Evolutionary conservation across 139 green algal species (phyloP).

Genomic region (Coccomyxa sp.): DNA sequence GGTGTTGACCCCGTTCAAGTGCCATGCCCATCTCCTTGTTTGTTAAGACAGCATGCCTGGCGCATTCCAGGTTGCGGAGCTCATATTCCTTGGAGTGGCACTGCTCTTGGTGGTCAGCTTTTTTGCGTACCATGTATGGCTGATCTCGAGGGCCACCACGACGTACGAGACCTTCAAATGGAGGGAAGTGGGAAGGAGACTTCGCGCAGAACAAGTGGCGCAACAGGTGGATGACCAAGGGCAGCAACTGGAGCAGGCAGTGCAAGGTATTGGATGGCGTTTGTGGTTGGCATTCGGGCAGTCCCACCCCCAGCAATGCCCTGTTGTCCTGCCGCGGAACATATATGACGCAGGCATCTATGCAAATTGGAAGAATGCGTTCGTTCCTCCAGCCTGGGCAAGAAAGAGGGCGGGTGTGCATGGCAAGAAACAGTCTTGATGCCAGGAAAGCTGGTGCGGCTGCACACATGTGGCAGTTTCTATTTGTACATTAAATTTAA

Average conservation of each 20-base stretch:
- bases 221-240: not conserved
- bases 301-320: too few relatives aligned
- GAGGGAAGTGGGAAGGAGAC: not conserved
- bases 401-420: not conserved
- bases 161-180: constrained; percentile 9
- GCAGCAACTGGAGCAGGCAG: not conserved
- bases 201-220: not conserved
- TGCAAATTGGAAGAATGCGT: not conserved
- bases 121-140: constrained; percentile 13
- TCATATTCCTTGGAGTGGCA: constrained; percentile 2
- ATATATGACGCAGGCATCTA: not conserved
- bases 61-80: not conserved
- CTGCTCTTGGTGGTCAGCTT: constrained; percentile 8
- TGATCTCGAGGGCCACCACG: constrained; percentile 4
- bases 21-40: too few relatives aligned
- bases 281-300: too few relatives aligned
- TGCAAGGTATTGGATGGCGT: not conserved
- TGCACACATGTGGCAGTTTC: too few relatives aligned
- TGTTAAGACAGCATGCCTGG: too few relatives aligned
- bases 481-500: too few relatives aligned
- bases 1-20: too few relatives aligned
- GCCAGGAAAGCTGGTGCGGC: too few relatives aligned
- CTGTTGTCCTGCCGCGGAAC: not conserved
- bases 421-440: not conserved
- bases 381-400: not conserved